Conservation (phyloP, 352 stramenopile genomes). For the Phytophthora pluvialis region DNA sequence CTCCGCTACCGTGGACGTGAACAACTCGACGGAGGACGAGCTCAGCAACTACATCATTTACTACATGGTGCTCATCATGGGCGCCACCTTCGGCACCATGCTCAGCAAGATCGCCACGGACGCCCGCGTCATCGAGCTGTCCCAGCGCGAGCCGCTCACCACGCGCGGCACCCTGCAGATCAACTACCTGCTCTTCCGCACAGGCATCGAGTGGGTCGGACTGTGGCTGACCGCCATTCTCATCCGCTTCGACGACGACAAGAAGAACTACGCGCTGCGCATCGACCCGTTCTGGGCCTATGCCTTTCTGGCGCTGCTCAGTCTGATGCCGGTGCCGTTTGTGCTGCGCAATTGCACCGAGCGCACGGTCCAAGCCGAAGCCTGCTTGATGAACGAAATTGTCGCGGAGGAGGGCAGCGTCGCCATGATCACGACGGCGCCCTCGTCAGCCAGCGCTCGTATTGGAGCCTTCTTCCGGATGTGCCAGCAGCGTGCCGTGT, state of each 20-base stretch:
- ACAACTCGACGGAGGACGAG: constrained; percentile 31
- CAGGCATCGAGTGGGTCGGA: constrained; percentile 53
- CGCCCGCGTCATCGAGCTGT: constrained; percentile 81
- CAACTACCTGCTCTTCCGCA: constrained; percentile 74
- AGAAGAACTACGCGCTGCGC: constrained; percentile 54
- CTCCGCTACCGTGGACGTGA: constrained; percentile 49
- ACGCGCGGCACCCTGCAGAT: constrained; percentile 78
- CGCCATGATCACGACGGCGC: constrained; percentile 26
- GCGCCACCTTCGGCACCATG: constrained; percentile 81
- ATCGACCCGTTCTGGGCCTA: constrained; percentile 63
- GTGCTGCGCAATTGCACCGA: constrained; percentile 69
- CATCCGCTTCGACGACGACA: constrained; percentile 47
- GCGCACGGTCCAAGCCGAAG: constrained; percentile 44
- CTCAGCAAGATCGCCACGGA: constrained; percentile 88
- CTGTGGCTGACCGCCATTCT: constrained; percentile 58
- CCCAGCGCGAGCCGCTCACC: constrained; percentile 75
- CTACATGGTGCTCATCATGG: constrained; percentile 76
- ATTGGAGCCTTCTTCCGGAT: constrained; percentile 63
- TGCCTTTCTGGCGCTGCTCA: constrained; percentile 54
- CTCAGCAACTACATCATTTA: constrained; percentile 50
- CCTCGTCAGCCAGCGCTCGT: constrained; percentile 20
- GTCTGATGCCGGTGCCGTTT: constrained; percentile 66
- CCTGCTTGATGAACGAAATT: constrained; percentile 30
- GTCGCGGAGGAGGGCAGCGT: constrained; percentile 36
- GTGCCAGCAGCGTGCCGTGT: constrained; percentile 77